Evolutionary conservation across 2,329 filamentous ascomycete genomes (phyloP).

Genomic region (Colletotrichum spinosum): DNA sequence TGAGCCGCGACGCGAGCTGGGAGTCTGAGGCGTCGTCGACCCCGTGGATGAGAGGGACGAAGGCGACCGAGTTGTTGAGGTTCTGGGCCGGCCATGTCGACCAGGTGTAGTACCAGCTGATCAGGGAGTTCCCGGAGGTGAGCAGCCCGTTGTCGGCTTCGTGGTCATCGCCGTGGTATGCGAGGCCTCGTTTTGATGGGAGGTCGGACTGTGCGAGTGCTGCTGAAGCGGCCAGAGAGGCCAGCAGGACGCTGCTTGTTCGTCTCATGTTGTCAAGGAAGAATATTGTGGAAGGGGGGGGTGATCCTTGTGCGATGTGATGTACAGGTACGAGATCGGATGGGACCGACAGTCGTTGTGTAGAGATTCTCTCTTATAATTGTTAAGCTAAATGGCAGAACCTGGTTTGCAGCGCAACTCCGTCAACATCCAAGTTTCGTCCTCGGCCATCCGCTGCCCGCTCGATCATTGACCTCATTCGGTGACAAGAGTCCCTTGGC

Average conservation of each 20-base stretch:
- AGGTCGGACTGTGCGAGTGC: constrained; percentile 23
- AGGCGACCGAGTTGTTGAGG: constrained; percentile 44
- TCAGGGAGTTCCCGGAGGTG: constrained; percentile 49
- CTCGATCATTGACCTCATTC: constrained; percentile 31
- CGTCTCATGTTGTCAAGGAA: constrained; percentile 19
- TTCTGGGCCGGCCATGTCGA: constrained; percentile 45
- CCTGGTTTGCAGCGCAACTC: background rate
- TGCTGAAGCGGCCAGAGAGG: constrained; percentile 7
- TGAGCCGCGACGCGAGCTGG: constrained; percentile 43
- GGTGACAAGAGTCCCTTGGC: constrained; percentile 23
- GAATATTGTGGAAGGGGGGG: constrained; percentile 2
- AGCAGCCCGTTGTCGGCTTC: constrained; percentile 49
- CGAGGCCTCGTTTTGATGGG: constrained; percentile 32
- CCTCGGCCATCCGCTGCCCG: background rate
- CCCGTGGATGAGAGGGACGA: constrained; percentile 53
- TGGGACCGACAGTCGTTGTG: constrained; percentile 9
- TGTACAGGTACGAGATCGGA: constrained; percentile 22
- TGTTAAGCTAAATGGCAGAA: background rate
- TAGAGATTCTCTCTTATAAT: background rate
- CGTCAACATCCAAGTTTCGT: background rate
- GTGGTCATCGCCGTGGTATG: constrained; percentile 34
- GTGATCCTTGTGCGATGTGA: constrained; percentile 30
- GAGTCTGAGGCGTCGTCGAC: constrained; percentile 47
- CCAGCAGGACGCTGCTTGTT: constrained; percentile 6
- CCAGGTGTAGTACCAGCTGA: constrained; percentile 59